These are phyloP conservation scores for Chrysoporthe deuterocubensis DNA, from an alignment of 2,329 filamentous ascomycete species.

Conservation along the genomic window DNA sequence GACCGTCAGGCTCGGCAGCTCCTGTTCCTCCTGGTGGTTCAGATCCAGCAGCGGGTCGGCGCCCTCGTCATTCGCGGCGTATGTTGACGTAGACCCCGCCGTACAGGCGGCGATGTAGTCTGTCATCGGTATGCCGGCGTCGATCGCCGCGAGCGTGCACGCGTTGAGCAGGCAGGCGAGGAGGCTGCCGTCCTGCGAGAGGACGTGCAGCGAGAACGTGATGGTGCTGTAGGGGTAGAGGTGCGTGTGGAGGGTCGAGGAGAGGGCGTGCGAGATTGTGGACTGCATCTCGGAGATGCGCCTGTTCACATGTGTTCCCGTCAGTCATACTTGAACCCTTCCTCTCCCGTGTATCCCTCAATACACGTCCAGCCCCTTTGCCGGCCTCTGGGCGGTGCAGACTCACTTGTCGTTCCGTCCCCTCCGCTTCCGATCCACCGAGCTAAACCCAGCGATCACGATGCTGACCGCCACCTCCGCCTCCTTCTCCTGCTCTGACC, in stretches of 20 bases:
- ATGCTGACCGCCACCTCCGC: conserved; percentile 81
- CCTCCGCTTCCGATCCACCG: conserved; percentile 80
- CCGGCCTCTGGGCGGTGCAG: neutral
- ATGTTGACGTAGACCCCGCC: conserved; percentile 75
- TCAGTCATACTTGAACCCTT: neutral
- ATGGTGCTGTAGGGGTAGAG: conserved; percentile 90
- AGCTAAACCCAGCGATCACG: conserved; percentile 84
- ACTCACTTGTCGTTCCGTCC: conserved; percentile 78
- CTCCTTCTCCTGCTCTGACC: conserved; percentile 45
- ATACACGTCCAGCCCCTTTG: neutral
- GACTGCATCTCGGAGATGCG: conserved; percentile 80
- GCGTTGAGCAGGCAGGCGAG: conserved; percentile 92
- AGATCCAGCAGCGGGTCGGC: conserved; percentile 82
- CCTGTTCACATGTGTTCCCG: conserved; percentile 47
- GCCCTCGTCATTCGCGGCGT: conserved; percentile 65
- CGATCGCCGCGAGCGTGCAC: conserved; percentile 85
- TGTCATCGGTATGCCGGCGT: conserved; percentile 93
- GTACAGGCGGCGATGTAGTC: conserved; percentile 91
- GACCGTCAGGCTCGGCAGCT: conserved; percentile 86
- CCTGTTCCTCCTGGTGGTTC: conserved; percentile 80
- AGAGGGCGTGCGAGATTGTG: conserved; percentile 77
- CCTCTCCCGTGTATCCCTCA: neutral
- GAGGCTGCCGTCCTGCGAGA: conserved; percentile 87
- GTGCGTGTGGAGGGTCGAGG: conserved; percentile 79
- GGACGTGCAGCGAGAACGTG: conserved; percentile 79